These are phyloP conservation scores for Solanum bulbocastanum DNA, from an alignment of 257 asterid species.

Conservation along the genomic window DNA sequence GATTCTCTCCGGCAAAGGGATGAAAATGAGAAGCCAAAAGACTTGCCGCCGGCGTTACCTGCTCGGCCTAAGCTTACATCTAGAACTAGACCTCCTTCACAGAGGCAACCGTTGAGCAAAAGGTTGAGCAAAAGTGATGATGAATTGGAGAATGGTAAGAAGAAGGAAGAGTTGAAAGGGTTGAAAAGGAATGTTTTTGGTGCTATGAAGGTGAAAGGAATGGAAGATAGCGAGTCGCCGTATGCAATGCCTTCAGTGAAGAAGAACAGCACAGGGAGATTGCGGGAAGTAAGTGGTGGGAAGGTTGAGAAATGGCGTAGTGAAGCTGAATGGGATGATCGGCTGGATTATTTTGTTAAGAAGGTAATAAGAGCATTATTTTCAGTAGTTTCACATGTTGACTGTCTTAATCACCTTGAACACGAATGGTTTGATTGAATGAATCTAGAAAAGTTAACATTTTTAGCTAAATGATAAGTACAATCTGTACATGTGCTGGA, in stretches of 20 bases:
- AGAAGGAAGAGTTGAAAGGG: conserved; percentile 11
- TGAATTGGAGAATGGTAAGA: conserved; percentile 9
- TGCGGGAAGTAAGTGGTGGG: conserved; percentile 17
- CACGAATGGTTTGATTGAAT: neutral
- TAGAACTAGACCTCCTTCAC: conserved; percentile 63
- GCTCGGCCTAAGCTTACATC: conserved; percentile 52
- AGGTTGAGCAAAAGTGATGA: conserved; percentile 20
- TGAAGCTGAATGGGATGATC: conserved; percentile 39
- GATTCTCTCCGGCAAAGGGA: conserved; percentile 62
- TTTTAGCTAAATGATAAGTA: neutral
- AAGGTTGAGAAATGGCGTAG: conserved; percentile 12
- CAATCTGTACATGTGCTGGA: neutral
- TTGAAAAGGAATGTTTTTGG: conserved; percentile 33
- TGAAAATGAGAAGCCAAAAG: conserved; percentile 48
- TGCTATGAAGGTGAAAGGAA: conserved; percentile 27
- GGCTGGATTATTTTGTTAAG: conserved; percentile 47
- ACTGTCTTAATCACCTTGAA: neutral
- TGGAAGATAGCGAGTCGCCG: conserved; percentile 39
- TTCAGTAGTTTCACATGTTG: neutral
- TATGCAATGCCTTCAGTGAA: conserved; percentile 12
- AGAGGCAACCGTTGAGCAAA: conserved; percentile 39
- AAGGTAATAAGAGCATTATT: conserved; percentile 19
- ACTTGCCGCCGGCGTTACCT: conserved; percentile 84
- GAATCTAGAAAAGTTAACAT: neutral
- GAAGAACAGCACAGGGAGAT: conserved; percentile 6